Percentiles rank a stretch among this genome's conserved stretches.
Evolutionary conservation across 495 filamentous ascomycete genomes (phyloP).

Genomic region (Annulohypoxylon maeteangense): DNA sequence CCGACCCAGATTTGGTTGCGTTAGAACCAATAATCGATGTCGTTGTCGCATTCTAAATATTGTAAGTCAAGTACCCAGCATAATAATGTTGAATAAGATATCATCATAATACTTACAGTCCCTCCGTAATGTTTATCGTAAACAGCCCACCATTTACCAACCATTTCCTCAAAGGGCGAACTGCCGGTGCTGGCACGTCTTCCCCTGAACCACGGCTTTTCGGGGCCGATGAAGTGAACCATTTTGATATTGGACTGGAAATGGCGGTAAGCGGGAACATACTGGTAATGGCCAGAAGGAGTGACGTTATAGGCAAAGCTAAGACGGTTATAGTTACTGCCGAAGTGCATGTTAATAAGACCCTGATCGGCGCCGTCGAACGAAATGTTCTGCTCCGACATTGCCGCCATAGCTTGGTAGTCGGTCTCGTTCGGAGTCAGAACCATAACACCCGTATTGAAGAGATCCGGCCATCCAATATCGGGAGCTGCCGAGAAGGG

Average conservation of each 20-base stretch:
- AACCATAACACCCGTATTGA: conserved; percentile 97
- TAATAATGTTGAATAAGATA: not conserved
- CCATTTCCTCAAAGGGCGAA: conserved; percentile 81
- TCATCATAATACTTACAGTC: conserved; percentile 55
- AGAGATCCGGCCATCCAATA: conserved; percentile 97
- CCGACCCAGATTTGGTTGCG: conserved; percentile 9
- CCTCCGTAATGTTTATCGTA: conserved; percentile 84
- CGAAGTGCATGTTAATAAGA: conserved; percentile 93
- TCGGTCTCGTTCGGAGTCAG: conserved; percentile 87
- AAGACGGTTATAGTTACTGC: conserved; percentile 80
- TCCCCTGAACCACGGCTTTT: conserved; percentile 88
- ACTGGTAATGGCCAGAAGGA: conserved; percentile 93
- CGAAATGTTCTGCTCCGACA: conserved; percentile 86
- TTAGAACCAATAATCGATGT: not conserved
- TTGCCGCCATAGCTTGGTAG: conserved; percentile 82
- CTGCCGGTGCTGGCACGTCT: conserved; percentile 64
- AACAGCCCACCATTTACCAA: conserved; percentile 88
- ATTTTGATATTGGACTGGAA: conserved; percentile 87
- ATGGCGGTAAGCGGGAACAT: conserved; percentile 92
- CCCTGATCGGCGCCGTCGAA: conserved; percentile 99
- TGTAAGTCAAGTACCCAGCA: conserved; percentile 8
- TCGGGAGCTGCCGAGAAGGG: conserved; percentile 92
- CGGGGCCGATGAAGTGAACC: conserved; percentile 91
- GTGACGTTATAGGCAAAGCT: conserved; percentile 98
- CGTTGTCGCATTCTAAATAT: conserved; percentile 21